Percentiles rank a stretch among this genome's conserved stretches.
Conservation (phyloP, 768 basidiomycete genomes). For the Mycena crocata region DNA sequence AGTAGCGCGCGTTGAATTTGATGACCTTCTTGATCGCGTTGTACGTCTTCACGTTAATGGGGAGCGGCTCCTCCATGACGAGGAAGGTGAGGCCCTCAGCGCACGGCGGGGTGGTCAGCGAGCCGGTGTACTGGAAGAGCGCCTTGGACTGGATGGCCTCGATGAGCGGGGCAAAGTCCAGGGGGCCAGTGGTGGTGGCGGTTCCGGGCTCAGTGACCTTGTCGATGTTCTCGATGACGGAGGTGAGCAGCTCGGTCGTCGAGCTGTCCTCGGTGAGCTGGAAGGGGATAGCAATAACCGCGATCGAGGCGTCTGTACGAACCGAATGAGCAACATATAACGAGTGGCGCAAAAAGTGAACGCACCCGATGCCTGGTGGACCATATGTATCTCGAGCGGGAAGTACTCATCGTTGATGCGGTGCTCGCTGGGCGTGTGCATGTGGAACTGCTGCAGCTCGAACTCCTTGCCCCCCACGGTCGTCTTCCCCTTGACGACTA, state of each 20-base stretch:
- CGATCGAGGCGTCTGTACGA: conserved; percentile 25
- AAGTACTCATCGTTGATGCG: conserved; percentile 34
- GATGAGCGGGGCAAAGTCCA: conserved; percentile 28
- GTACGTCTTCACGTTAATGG: conserved; percentile 30
- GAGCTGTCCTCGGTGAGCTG: conserved; percentile 31
- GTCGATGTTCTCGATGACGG: conserved; percentile 26
- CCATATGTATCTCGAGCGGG: conserved; percentile 35
- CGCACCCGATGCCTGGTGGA: conserved; percentile 29
- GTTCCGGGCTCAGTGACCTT: conserved; percentile 27
- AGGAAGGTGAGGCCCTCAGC: conserved; percentile 32
- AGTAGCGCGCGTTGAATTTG: conserved; percentile 32
- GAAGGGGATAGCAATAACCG: conserved; percentile 33
- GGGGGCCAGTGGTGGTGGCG: conserved; percentile 24
- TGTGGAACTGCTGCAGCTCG: conserved; percentile 31
- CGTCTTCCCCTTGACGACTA: conserved; percentile 28
- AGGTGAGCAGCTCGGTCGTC: conserved; percentile 30
- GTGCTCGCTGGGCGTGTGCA: conserved; percentile 34
- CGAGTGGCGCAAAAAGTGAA: neutral
- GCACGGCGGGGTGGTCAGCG: conserved; percentile 34
- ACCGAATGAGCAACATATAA: neutral
- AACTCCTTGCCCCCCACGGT: conserved; percentile 29
- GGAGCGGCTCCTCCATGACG: conserved; percentile 31
- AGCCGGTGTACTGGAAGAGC: conserved; percentile 32
- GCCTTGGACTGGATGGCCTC: conserved; percentile 24
- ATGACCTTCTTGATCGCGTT: conserved; percentile 31